phyloP scores from a whole-genome alignment of 345 rosid genomes.

The Moricandia moricandioides region DNA sequence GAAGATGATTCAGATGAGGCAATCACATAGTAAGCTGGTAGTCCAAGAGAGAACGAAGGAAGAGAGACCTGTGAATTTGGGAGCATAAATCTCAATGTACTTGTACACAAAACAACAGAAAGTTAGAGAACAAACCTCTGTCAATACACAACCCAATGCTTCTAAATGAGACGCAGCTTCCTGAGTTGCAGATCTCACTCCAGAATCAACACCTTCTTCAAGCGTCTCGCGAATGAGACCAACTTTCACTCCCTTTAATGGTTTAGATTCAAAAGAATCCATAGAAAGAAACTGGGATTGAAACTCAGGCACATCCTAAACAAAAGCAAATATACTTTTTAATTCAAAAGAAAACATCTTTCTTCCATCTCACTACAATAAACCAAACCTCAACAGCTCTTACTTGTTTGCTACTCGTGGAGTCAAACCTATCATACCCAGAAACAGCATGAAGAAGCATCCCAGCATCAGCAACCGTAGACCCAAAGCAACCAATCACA shows the following conservation, averaged over 20 bases:
- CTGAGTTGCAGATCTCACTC: slow-evolving; percentile 62
- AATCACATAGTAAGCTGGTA: background rate
- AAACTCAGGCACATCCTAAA: slow-evolving; percentile 78
- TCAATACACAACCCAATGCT: slow-evolving; percentile 70
- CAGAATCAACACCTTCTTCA: slow-evolving; percentile 69
- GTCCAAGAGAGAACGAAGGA: background rate
- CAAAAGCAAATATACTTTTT: background rate
- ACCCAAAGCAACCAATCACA: slow-evolving; percentile 87
- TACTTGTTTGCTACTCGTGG: slow-evolving; percentile 81
- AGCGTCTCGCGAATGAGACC: slow-evolving; percentile 86
- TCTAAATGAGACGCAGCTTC: slow-evolving; percentile 79
- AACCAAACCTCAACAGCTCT: slow-evolving; percentile 2
- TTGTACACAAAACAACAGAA: background rate
- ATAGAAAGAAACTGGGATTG: slow-evolving; percentile 48
- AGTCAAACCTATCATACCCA: slow-evolving; percentile 75
- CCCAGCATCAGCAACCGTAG: slow-evolving; percentile 83
- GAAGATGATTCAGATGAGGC: background rate
- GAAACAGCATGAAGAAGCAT: slow-evolving; percentile 81
- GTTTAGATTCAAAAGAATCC: slow-evolving; percentile 53
- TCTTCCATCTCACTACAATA: background rate
- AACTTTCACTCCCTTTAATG: slow-evolving; percentile 70
- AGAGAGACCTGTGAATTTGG: background rate
- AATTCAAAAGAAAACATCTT: background rate
- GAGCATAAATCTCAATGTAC: background rate
- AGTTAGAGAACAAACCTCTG: slow-evolving; percentile 46